Conservation (phyloP, 2,329 filamentous ascomycete genomes). For the Stagonosporopsis chrysanthemi region DNA sequence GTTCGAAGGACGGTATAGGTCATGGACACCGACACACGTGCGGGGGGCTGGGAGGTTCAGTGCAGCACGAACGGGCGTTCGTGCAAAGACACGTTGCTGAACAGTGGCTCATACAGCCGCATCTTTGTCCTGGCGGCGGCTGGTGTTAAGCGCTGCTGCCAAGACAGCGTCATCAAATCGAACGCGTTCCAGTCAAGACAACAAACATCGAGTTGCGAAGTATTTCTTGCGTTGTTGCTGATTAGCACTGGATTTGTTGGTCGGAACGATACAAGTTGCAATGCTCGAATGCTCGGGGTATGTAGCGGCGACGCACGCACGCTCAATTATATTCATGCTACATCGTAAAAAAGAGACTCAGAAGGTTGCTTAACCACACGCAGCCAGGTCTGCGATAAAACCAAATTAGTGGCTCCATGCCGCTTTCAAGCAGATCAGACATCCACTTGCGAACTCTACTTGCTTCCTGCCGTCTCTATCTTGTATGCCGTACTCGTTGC, state of each 20-base stretch:
- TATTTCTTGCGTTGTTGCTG: neutral
- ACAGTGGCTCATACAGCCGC: conserved; percentile 14
- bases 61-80: conserved; percentile 32
- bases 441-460: conserved; percentile 13
- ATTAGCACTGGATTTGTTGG: neutral
- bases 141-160: conserved; percentile 14
- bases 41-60: conserved; percentile 14
- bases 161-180: conserved; percentile 14
- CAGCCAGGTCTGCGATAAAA: conserved; percentile 31
- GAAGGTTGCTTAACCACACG: conserved; percentile 24
- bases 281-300: neutral
- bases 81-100: conserved; percentile 22
- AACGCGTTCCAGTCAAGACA: neutral
- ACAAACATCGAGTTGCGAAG: neutral
- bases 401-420: conserved; percentile 26
- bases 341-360: conserved; percentile 28
- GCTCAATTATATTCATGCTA: conserved; percentile 37
- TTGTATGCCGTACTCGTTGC: conserved; percentile 13
- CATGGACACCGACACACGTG: conserved; percentile 11
- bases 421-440: conserved; percentile 25
- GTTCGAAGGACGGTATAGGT: conserved; percentile 18
- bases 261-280: neutral
- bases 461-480: conserved; percentile 11
- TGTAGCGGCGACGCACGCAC: conserved; percentile 3
- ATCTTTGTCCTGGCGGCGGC: conserved; percentile 11